phyloP scores from a whole-genome alignment of 306 rosid genomes.

The Lathyrus sativus region DNA sequence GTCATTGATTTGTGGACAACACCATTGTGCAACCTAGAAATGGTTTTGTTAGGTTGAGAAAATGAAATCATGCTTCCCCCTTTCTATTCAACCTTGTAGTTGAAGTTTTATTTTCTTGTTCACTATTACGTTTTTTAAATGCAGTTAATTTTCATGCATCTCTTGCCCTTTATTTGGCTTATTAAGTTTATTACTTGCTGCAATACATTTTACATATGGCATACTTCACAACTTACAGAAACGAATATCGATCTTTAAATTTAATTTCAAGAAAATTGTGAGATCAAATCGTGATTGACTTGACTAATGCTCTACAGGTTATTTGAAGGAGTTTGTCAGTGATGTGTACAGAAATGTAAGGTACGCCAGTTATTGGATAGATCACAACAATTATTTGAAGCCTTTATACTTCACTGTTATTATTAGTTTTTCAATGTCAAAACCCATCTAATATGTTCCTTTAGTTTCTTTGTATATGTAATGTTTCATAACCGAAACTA shows the following conservation, averaged over 20 bases:
- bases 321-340: slow-evolving; percentile 60
- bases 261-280: slow-evolving; percentile 13
- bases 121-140: slow-evolving; percentile 14
- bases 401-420: slow-evolving; percentile 15
- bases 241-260: slow-evolving; percentile 7
- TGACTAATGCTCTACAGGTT: slow-evolving; percentile 56
- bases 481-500: slow-evolving; percentile 20
- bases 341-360: slow-evolving; percentile 66
- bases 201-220: slow-evolving; percentile 8
- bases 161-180: slow-evolving; percentile 21
- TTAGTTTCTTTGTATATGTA: slow-evolving; percentile 21
- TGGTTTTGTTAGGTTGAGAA: slow-evolving; percentile 11
- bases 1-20: no score
- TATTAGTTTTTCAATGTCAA: slow-evolving; percentile 14
- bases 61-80: slow-evolving; percentile 24
- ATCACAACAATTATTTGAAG: slow-evolving; percentile 26
- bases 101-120: slow-evolving; percentile 13
- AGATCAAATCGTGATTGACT: slow-evolving; percentile 31
- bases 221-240: slow-evolving; percentile 11
- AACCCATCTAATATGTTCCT: slow-evolving; percentile 27
- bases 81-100: slow-evolving; percentile 19
- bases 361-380: slow-evolving; percentile 46
- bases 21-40: not conserved
- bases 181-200: not conserved
- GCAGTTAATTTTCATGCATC: slow-evolving; percentile 24